Evolutionary conservation across 371 early-diverging fungal species (phyloP), one percentile per base, ranked within the genome.

Genomic region (Catenaria anguillulae): DNA sequence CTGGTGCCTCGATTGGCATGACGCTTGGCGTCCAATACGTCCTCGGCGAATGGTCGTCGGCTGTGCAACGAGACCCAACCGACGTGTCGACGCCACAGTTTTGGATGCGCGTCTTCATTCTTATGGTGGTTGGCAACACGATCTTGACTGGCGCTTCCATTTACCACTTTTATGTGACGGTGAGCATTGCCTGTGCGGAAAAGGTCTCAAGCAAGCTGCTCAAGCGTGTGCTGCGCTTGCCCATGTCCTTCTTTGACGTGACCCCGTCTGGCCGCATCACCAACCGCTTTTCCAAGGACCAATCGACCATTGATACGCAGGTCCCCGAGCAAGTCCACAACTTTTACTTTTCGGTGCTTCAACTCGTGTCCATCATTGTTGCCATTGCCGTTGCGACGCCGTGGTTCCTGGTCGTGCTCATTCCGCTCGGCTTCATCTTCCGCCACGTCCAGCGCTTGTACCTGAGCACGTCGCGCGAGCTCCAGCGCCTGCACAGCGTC

Each of bases 211-310:
- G 24, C 46, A 24, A 8, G 46, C 24, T 46, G 23, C 46, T 60
- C 31, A 6, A 60, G 21, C 5, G 23, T 21, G 23, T 37, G 2
- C 60, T 56, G 8, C 19, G 52, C 4, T 1, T 56, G 29, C 33
- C 60, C 1, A 21, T 63, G 64, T 29, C 31, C 17, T 63, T 56
- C 33, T 63, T 63, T 33, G 64, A 63, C 26, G 79, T 76, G 45
- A 35, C 55, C 19, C 54, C 5, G 19, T 59, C 63, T 4, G 37
- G 87, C n/a, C 90, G 89, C 36, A 83, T 90, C 29, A 88, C 94
- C 63, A 75, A 86, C 68, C 76, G 93, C 6, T 94, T 95, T 66
- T 79, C 82, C 62, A 85, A 86, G 67, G 95, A 95, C 67, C 84
- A 88, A 63, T 85, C 85, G 62, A 67, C 73, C 29, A 63, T 78